A percentile compares a stretch with the other conserved stretches of the same genome.
phyloP scores from a whole-genome alignment of 1,284 basidiomycete genomes.

The Apiotrichum akiyoshidainum region DNA sequence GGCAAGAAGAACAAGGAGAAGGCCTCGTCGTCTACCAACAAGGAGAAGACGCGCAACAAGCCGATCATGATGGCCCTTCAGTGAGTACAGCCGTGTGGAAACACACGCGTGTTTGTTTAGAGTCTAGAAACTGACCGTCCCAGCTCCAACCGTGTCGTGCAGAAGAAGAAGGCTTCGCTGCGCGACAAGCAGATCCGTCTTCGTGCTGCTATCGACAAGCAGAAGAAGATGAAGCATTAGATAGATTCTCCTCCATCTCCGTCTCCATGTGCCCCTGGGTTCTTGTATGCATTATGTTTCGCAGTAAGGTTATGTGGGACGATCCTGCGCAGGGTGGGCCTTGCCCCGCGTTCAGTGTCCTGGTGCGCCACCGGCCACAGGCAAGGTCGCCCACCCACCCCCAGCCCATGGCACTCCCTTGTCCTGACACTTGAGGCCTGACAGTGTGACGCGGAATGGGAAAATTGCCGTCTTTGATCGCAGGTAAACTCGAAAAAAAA shows the following conservation, averaged over 20 bases:
- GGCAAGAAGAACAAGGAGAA: constrained; percentile 81
- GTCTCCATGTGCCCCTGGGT: not conserved
- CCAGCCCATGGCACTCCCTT: too few species aligned
- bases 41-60: constrained; percentile 85
- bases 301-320: too few species aligned
- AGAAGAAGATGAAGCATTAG: constrained; percentile 49
- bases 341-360: too few species aligned
- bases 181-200: constrained; percentile 63
- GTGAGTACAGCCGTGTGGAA: constrained; percentile 52
- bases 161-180: constrained; percentile 84
- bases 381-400: too few species aligned
- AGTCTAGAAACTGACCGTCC: not conserved
- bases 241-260: not conserved
- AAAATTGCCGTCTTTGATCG: too few species aligned
- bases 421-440: too few species aligned
- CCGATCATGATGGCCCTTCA: constrained; percentile 85
- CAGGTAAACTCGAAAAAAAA: too few species aligned
- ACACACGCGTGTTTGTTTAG: constrained; percentile 29
- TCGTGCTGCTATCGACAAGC: constrained; percentile 48
- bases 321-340: too few species aligned
- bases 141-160: constrained; percentile 51
- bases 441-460: too few species aligned
- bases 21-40: constrained; percentile 79
- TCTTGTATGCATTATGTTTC: constrained; percentile 4
- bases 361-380: too few species aligned